Percentiles rank a stretch among this genome's conserved stretches.
phyloP scores from a whole-genome alignment of 2,329 filamentous ascomycete genomes.

The Calonectria ilicicola region DNA sequence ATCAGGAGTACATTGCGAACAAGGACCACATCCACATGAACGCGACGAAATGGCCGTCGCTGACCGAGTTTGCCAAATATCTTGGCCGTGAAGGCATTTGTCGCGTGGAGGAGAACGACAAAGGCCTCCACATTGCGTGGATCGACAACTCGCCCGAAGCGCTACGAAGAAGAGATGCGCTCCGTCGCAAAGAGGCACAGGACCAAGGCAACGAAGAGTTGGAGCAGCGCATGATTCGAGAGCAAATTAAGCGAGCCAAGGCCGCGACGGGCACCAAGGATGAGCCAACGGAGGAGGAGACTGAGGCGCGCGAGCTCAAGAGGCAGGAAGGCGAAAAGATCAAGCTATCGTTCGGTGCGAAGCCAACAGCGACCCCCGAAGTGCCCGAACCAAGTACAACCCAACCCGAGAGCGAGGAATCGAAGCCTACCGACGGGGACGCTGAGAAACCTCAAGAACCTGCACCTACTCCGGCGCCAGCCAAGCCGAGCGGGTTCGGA shows the following conservation, averaged over 20 bases:
- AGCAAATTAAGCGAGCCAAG: slow-evolving; percentile 84
- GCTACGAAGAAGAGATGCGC: slow-evolving; percentile 81
- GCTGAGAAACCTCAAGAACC: slow-evolving; percentile 20
- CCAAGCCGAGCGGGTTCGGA: slow-evolving; percentile 49
- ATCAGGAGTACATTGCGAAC: slow-evolving; percentile 91
- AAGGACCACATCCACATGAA: slow-evolving; percentile 96
- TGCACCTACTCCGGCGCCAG: slow-evolving; percentile 27
- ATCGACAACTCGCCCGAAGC: slow-evolving; percentile 93
- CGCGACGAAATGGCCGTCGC: slow-evolving; percentile 85
- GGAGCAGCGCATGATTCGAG: slow-evolving; percentile 84
- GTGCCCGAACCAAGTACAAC: slow-evolving; percentile 27
- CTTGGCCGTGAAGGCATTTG: slow-evolving; percentile 89
- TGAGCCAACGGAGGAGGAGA: slow-evolving; percentile 54
- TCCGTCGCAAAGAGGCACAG: slow-evolving; percentile 85
- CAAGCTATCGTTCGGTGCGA: slow-evolving; percentile 74
- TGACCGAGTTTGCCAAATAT: slow-evolving; percentile 92
- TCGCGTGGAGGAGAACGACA: slow-evolving; percentile 87
- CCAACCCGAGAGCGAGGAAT: slow-evolving; percentile 12
- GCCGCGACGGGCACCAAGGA: slow-evolving; percentile 58
- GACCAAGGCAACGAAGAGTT: slow-evolving; percentile 92
- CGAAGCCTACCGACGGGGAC: slow-evolving; percentile 14
- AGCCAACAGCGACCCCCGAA: slow-evolving; percentile 45
- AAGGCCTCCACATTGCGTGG: slow-evolving; percentile 89
- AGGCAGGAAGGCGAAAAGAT: slow-evolving; percentile 81
- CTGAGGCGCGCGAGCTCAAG: slow-evolving; percentile 62